A percentile compares a stretch with the other conserved stretches of the same genome.
These are phyloP conservation scores for Dactylorhiza incarnata DNA, from an alignment of 106 monocot species.

Conservation along the genomic window DNA sequence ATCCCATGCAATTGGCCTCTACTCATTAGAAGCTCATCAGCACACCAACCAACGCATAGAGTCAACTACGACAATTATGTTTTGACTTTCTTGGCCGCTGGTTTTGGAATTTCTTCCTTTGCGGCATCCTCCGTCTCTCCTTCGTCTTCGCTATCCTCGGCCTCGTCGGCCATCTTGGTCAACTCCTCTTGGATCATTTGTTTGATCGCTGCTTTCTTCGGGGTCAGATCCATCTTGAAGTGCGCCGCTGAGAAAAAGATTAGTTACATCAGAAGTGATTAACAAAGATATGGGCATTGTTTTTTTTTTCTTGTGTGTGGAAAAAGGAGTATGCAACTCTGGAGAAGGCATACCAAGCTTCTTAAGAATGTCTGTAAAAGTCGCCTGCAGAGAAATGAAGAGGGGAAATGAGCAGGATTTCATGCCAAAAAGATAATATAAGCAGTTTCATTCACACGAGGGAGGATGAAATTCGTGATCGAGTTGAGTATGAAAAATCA, in stretches of 20 bases:
- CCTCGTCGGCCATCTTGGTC: conserved; percentile 52
- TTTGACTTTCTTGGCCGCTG: conserved; percentile 16
- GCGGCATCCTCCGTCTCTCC: conserved; percentile 30
- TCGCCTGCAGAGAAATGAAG: conserved; percentile 36
- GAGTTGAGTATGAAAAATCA: too few species aligned
- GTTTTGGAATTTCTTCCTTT: conserved; percentile 10
- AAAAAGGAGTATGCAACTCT: not conserved
- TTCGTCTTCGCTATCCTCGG: conserved; percentile 34
- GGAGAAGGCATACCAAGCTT: conserved; percentile 28
- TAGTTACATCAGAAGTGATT: not conserved
- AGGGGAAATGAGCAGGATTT: not conserved
- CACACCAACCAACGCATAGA: not conserved
- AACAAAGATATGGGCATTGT: not conserved
- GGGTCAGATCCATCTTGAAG: conserved; percentile 53
- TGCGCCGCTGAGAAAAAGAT: conserved; percentile 21
- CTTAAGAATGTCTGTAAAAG: conserved; percentile 65
- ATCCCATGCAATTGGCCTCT: not conserved
- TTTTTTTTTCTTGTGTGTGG: too few species aligned
- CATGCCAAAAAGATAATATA: not conserved
- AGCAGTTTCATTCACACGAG: too few species aligned
- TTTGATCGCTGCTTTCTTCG: conserved; percentile 53
- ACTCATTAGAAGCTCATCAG: not conserved
- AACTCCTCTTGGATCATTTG: conserved; percentile 66
- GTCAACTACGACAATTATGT: conserved; percentile 5
- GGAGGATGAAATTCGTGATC: too few species aligned